Percentiles rank a stretch among this genome's conserved stretches.
These are phyloP conservation scores for Aspergillus sclerotioniger DNA, from an alignment of 495 filamentous ascomycete species.

Conservation along the genomic window DNA sequence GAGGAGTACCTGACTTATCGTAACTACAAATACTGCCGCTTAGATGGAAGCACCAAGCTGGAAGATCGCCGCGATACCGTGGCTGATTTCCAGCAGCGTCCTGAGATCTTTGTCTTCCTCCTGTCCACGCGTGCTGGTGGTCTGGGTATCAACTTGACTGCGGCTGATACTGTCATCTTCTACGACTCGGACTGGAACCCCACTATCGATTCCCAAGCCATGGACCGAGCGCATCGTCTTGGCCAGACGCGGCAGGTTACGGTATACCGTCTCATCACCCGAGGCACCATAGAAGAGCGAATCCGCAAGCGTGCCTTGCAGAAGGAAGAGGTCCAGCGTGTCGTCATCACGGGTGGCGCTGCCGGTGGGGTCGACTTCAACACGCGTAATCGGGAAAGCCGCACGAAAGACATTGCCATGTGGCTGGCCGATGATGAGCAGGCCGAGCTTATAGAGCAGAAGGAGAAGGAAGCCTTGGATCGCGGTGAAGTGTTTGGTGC, in stretches of 20 bases:
- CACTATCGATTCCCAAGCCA: conserved; percentile 96
- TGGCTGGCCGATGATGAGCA: conserved; percentile 97
- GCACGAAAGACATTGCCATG: conserved; percentile 93
- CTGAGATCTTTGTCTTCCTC: conserved; percentile 95
- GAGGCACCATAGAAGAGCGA: conserved; percentile 95
- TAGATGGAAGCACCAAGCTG: conserved; percentile 97
- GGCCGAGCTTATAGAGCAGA: conserved; percentile 83
- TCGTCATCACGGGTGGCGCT: conserved; percentile 91
- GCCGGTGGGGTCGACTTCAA: conserved; percentile 89
- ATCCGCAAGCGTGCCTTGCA: conserved; percentile 96
- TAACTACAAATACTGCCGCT: conserved; percentile 96
- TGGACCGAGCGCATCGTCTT: conserved; percentile 97
- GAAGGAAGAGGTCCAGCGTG: conserved; percentile 98
- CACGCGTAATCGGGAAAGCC: conserved; percentile 81
- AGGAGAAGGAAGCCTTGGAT: conserved; percentile 77
- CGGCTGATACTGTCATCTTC: conserved; percentile 94
- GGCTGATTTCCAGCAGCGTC: conserved; percentile 87
- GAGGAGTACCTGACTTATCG: conserved; percentile 98
- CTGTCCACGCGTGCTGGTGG: conserved; percentile 95
- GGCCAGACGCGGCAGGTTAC: conserved; percentile 96
- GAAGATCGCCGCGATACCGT: conserved; percentile 97
- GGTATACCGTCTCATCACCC: conserved; percentile 95
- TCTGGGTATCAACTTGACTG: conserved; percentile 94
- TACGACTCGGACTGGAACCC: conserved; percentile 99
- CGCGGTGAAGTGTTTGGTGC: conserved; percentile 49